These are phyloP conservation scores for Gnaphalium uliginosum DNA, from an alignment of 129 eudicot species.

Conservation along the genomic window DNA sequence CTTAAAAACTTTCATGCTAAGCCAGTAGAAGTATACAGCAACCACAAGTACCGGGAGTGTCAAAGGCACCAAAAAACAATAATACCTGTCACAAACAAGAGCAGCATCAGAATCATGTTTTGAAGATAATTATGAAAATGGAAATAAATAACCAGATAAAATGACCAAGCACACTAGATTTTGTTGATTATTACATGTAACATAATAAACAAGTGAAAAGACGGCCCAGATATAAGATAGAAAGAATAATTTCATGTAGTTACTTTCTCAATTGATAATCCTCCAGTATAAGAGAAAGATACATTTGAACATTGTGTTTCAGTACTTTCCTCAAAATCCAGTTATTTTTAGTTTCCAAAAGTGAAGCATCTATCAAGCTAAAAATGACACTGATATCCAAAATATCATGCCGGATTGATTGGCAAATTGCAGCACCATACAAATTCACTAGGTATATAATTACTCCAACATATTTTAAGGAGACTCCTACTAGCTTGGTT, in stretches of 20 bases:
- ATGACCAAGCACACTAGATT: too few species aligned
- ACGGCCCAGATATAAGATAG: not conserved
- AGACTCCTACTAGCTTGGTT: not conserved
- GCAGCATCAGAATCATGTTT: not conserved
- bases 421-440: not conserved
- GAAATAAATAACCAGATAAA: too few species aligned
- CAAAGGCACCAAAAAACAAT: conserved; percentile 80
- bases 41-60: conserved; percentile 70
- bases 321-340: not conserved
- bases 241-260: not conserved
- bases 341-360: not conserved
- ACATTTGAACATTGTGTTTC: not conserved
- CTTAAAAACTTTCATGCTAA: conserved; percentile 89
- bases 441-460: not conserved
- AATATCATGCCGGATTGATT: not conserved
- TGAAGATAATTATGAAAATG: not conserved
- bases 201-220: not conserved
- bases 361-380: not conserved
- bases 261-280: not conserved
- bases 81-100: conserved; percentile 55
- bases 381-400: not conserved
- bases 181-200: not conserved
- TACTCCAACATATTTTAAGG: not conserved
- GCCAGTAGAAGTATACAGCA: conserved; percentile 87
- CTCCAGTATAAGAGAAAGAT: not conserved